Evolutionary conservation across 306 rosid genomes (phyloP).

Genomic region (Glycine latifolia): DNA sequence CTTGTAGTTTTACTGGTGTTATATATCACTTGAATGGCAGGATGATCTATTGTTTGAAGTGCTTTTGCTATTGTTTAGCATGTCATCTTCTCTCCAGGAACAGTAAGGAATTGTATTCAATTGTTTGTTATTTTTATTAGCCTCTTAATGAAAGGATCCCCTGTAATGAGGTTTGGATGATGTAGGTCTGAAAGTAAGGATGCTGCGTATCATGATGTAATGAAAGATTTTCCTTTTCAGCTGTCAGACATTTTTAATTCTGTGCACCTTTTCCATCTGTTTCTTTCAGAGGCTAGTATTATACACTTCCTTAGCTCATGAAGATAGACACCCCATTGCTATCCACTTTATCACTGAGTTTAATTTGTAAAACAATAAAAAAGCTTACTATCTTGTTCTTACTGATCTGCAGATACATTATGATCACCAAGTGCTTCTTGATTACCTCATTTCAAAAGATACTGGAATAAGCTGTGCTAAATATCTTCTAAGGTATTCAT

Average conservation of each 20-base stretch:
- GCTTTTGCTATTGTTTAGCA: conserved; percentile 70
- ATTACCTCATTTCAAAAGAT: conserved; percentile 91
- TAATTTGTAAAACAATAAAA: conserved; percentile 10
- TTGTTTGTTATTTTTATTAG: conserved; percentile 35
- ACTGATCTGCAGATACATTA: conserved; percentile 78
- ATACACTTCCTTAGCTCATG: neutral
- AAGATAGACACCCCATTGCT: conserved; percentile 10
- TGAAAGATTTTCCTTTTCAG: conserved; percentile 56
- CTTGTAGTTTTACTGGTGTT: conserved; percentile 13
- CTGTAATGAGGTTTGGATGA: conserved; percentile 42
- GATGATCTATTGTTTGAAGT: conserved; percentile 91
- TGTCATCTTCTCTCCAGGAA: conserved; percentile 57
- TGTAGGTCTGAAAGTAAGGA: conserved; percentile 58
- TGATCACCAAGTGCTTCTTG: conserved; percentile 93
- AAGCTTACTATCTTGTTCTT: conserved; percentile 15
- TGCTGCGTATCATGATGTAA: conserved; percentile 50
- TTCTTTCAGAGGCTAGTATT: conserved; percentile 74
- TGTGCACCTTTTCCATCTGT: conserved; percentile 77
- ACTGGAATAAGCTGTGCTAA: conserved; percentile 84
- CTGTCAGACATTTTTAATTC: conserved; percentile 74
- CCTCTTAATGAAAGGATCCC: conserved; percentile 20
- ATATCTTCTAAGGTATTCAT: conserved; percentile 75
- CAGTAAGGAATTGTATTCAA: conserved; percentile 60
- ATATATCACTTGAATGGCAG: conserved; percentile 58
- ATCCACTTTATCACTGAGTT: conserved; percentile 31